Evolutionary conservation across 2,329 filamentous ascomycete genomes (phyloP), one percentile per base, ranked within the genome.

Genomic region (Sporothrix dimorphospora): DNA sequence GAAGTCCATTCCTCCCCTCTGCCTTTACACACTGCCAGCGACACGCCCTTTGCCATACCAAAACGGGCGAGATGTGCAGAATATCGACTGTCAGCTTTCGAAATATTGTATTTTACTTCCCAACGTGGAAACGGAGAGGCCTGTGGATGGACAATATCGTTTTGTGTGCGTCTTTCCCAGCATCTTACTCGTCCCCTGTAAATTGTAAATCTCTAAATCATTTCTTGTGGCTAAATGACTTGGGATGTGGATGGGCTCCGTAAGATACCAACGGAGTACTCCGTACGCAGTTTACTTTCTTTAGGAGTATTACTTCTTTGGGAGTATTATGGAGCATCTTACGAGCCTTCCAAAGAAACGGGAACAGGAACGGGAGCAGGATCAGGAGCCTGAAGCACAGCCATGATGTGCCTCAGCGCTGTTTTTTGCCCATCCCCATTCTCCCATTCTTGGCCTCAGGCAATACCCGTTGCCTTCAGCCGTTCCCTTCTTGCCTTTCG

Each of bases 391-490:
- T n/a, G 5, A 51, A 21, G 27, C 51, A 30, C 24, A 55, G 51
- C 47, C 19, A 12, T 30, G 51, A 55, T 55, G 47, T 49, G 47
- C 7, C 12, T 16, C 45, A 16, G 16, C 45, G 3, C 16, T 49
- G 47, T 6, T 16, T 49, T 49, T 9, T 3, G 16, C 47, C 19
- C 42, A 9, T 49, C n/a, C 16, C 8, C 40, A 11, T 42, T 42
- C 2, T 21, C 19, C 51, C 24, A 14, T 42, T 42, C n/a, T 9
- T 14, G 8, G 59, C 12, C 55, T 61, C 59, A 27, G 38, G 59
- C 59, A 63, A 42, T 27, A 61, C 19, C 30, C 27, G 53, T n/a
- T 63, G n/a, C 38, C n/a, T 63, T 63, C n/a, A 45, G 59, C 59
- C 57, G 59, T 45, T 63, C n/a, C 34, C 30, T 19, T 57, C 19